Percentiles rank a stretch among this genome's conserved stretches.
Evolutionary conservation across 495 filamentous ascomycete genomes (phyloP).

Genomic region (Talaromyces stipitatus): DNA sequence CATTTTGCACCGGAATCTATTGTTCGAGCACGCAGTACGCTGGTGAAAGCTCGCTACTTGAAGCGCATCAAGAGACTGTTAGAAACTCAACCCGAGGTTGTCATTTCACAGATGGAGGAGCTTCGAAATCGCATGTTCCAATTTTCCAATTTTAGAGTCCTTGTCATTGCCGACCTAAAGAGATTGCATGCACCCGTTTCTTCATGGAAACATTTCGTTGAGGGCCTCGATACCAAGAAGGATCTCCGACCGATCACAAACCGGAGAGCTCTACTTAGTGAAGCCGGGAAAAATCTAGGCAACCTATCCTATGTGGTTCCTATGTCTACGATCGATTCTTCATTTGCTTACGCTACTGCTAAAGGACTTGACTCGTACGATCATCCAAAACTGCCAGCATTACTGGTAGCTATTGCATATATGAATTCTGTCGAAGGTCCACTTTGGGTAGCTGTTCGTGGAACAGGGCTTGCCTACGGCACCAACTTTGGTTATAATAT

Average conservation of each 20-base stretch:
- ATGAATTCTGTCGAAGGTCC: conserved; percentile 92
- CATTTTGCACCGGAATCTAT: conserved; percentile 67
- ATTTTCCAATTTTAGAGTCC: conserved; percentile 73
- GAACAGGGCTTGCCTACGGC: conserved; percentile 87
- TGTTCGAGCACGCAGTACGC: conserved; percentile 65
- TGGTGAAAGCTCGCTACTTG: conserved; percentile 84
- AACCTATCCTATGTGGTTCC: conserved; percentile 72
- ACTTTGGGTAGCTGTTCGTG: conserved; percentile 85
- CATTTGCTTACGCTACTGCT: conserved; percentile 69
- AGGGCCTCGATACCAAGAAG: conserved; percentile 35
- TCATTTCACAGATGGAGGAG: conserved; percentile 67
- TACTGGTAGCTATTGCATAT: conserved; percentile 81
- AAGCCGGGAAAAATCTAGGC: conserved; percentile 65
- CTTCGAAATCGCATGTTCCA: conserved; percentile 67
- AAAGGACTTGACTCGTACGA: conserved; percentile 66
- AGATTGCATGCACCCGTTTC: conserved; percentile 74
- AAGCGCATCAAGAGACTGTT: conserved; percentile 74
- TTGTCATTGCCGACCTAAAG: conserved; percentile 75
- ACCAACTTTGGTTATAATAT: conserved; percentile 65
- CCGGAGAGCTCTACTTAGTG: conserved; percentile 56
- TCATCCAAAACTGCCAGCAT: conserved; percentile 71
- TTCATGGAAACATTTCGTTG: conserved; percentile 64
- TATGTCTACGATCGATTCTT: conserved; percentile 90
- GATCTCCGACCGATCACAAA: conserved; percentile 52
- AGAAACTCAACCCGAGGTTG: conserved; percentile 58